Conservation (phyloP, 176 grass and related monocot species). For the Neostapfia colusana region DNA sequence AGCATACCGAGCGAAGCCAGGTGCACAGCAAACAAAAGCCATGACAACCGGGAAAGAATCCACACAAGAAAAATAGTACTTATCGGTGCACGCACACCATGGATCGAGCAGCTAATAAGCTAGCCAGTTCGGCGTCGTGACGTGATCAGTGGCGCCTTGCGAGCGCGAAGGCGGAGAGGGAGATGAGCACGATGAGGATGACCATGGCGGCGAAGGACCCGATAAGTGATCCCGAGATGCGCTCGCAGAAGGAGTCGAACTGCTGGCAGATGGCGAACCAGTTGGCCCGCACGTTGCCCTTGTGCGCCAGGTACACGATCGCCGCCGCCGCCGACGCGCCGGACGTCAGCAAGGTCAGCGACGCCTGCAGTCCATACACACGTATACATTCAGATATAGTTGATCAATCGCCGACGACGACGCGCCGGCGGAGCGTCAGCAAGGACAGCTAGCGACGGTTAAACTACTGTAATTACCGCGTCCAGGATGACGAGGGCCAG, state of each 20-base stretch:
- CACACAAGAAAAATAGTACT: neutral
- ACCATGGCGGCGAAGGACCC: constrained; percentile 56
- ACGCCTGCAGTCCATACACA: constrained; percentile 7
- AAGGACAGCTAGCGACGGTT: neutral
- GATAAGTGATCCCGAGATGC: constrained; percentile 68
- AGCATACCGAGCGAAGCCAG: neutral
- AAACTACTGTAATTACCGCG: neutral
- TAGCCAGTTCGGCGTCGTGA: neutral
- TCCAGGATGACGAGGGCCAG: constrained; percentile 59
- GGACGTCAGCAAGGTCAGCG: constrained; percentile 48
- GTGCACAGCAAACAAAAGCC: neutral
- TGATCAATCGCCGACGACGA: neutral
- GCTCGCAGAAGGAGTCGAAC: constrained; percentile 67
- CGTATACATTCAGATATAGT: neutral
- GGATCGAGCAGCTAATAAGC: neutral
- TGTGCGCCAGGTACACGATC: constrained; percentile 66
- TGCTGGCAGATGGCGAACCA: constrained; percentile 74
- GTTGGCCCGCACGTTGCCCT: constrained; percentile 63
- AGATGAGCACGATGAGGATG: constrained; percentile 46
- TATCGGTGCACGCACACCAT: constrained; percentile 3
- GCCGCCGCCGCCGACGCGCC: constrained; percentile 54
- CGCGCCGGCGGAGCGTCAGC: no score
- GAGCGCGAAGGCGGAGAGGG: constrained; percentile 50
- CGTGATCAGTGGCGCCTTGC: constrained; percentile 31
- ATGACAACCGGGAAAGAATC: neutral